A percentile compares a stretch with the other conserved stretches of the same genome.
Evolutionary conservation across 2,329 filamentous ascomycete genomes (phyloP).

Genomic region (Lasiodiplodia sp.): DNA sequence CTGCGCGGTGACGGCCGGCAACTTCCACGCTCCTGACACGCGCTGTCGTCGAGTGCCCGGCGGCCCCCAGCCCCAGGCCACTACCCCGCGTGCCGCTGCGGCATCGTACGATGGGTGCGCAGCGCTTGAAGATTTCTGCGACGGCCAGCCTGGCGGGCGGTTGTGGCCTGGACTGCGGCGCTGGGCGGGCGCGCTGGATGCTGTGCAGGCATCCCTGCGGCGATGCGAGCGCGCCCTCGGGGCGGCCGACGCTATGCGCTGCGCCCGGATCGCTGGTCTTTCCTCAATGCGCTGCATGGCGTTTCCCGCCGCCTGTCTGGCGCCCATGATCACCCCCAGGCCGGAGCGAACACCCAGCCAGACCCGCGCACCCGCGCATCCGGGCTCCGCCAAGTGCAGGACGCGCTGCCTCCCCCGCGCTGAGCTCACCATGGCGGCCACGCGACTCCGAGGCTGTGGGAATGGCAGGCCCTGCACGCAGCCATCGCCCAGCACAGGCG

Average conservation of each 20-base stretch:
- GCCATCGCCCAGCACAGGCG: slow-evolving; percentile 23
- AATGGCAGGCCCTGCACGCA: slow-evolving; percentile 23
- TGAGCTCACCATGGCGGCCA: slow-evolving; percentile 28
- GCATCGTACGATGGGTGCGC: slow-evolving; percentile 19
- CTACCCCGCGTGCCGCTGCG: slow-evolving; percentile 23
- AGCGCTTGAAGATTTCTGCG: slow-evolving; percentile 2
- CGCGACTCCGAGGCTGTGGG: slow-evolving; percentile 25
- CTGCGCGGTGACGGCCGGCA: slow-evolving; percentile 19
- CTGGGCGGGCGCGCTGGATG: slow-evolving; percentile 4
- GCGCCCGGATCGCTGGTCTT: slow-evolving; percentile 24
- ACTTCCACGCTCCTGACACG: slow-evolving; percentile 27
- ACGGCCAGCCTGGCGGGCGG: slow-evolving; percentile 16
- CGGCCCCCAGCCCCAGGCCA: slow-evolving; percentile 5
- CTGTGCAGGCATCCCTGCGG: slow-evolving; percentile 18
- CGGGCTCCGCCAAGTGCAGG: slow-evolving; percentile 12
- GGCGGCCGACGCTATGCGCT: slow-evolving; percentile 17
- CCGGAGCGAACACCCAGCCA: slow-evolving; percentile 20
- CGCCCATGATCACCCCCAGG: slow-evolving; percentile 23
- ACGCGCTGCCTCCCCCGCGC: slow-evolving; percentile 28
- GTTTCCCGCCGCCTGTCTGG: slow-evolving; percentile 24
- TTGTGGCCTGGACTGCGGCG: slow-evolving; percentile 8
- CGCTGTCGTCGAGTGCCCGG: background rate
- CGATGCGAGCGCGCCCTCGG: slow-evolving; percentile 18
- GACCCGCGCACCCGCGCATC: slow-evolving; percentile 14
- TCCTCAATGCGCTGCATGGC: slow-evolving; percentile 18